Conservation (phyloP, 2,329 filamentous ascomycete genomes). For the Thelonectria olida region DNA sequence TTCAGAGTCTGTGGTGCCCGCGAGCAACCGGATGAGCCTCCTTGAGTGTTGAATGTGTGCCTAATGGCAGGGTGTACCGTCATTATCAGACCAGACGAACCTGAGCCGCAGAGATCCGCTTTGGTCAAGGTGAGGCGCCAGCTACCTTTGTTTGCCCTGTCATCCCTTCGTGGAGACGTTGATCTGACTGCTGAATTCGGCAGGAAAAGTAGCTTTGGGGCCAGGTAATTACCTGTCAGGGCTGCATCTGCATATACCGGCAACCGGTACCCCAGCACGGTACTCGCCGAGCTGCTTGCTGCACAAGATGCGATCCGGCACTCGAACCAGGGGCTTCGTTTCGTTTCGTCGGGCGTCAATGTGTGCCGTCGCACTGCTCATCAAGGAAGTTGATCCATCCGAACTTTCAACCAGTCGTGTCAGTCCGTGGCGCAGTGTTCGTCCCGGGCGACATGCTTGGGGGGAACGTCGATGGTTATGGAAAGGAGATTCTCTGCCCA, state of each 20-base stretch:
- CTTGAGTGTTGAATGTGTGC: constrained; percentile 1
- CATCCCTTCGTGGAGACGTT: background rate
- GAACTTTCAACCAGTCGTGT: constrained; percentile 24
- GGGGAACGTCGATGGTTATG: background rate
- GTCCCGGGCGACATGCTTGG: constrained; percentile 10
- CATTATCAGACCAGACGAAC: constrained; percentile 8
- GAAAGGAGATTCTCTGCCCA: constrained; percentile 2
- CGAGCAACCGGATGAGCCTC: background rate
- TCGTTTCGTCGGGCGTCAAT: constrained; percentile 23
- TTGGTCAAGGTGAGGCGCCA: constrained; percentile 8
- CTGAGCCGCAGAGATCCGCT: constrained; percentile 9
- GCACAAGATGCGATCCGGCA: constrained; percentile 39
- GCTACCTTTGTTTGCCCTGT: background rate
- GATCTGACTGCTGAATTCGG: background rate
- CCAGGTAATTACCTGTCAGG: constrained; percentile 17
- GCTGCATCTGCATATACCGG: constrained; percentile 30
- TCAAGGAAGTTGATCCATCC: constrained; percentile 30
- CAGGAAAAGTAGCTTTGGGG: constrained; percentile 4
- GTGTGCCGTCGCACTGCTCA: constrained; percentile 36
- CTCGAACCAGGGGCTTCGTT: constrained; percentile 30
- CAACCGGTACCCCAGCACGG: constrained; percentile 31
- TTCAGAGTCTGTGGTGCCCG: constrained; percentile 5
- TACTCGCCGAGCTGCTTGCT: constrained; percentile 33
- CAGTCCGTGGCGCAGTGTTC: constrained; percentile 17
- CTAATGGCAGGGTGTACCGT: constrained; percentile 10